Percentiles rank a stretch among this genome's conserved stretches.
These are phyloP conservation scores for Rhazya stricta DNA, from an alignment of 257 asterid genomes.

Conservation along the genomic window DNA sequence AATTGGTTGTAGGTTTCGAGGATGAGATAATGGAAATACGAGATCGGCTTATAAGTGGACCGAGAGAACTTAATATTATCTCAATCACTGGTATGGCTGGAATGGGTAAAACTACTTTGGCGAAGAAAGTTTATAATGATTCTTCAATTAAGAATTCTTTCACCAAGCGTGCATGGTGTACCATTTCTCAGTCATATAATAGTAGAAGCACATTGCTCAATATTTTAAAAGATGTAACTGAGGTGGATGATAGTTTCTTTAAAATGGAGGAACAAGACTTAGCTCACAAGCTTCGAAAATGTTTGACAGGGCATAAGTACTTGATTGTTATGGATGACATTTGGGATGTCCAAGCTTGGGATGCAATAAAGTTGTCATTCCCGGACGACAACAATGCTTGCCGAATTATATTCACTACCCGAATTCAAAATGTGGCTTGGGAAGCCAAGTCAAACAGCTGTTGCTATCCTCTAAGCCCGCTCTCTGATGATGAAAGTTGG, in stretches of 20 bases:
- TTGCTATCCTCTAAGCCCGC: not conserved
- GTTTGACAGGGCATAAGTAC: constrained; percentile 11
- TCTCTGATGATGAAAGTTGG: constrained; percentile 10
- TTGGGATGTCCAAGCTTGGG: constrained; percentile 18
- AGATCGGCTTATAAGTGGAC: not conserved
- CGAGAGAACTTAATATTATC: constrained; percentile 1
- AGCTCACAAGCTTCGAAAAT: not conserved
- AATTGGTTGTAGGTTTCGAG: constrained; percentile 7
- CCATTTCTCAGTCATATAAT: constrained; percentile 7
- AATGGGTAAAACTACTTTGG: constrained; percentile 22
- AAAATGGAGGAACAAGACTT: constrained; percentile 3
- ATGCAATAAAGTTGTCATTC: constrained; percentile 5
- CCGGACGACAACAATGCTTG: not conserved
- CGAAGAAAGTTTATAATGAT: constrained; percentile 10
- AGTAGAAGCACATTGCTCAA: constrained; percentile 4
- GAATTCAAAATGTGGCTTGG: not conserved
- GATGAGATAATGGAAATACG: not conserved
- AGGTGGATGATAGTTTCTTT: not conserved
- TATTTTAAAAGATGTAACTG: constrained; percentile 2
- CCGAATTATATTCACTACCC: constrained; percentile 13
- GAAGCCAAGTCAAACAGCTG: not conserved
- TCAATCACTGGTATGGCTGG: constrained; percentile 19
- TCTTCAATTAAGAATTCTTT: constrained; percentile 1
- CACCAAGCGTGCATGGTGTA: not conserved
- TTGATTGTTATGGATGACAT: constrained; percentile 19